Base-by-base conservation (phyloP, 1,139 yeast genomes). In the Torulaspora globosa region DNA sequence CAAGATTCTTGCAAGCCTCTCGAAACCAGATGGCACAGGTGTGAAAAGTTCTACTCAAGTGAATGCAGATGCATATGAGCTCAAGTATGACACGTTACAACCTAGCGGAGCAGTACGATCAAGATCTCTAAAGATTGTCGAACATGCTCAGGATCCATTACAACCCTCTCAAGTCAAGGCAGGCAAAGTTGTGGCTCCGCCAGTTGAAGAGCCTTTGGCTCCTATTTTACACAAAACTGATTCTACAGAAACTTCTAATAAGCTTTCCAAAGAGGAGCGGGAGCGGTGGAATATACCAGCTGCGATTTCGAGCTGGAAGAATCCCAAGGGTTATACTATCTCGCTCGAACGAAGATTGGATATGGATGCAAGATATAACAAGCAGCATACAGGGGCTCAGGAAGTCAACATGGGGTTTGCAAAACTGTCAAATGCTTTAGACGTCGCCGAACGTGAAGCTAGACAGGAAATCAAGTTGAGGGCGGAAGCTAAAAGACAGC, bases 251-350 rank as follows among this genome's bases (percentile, higher is more conserved):
- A 39, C 54, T 1, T 39, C 33, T 3, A 60, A 72, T 26, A 80
- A 75, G 55, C 64, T 84, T n/a, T 78, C 92, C 0, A 80, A 80
- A 33, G 88, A 84, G 56, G 96, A 89, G 48, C 83, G 82, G 50
- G 81, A 78, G 30, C 77, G 80, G 50, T 92, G 97, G 97, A 75
- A 76, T 41, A 88, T 92, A 24, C 97, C 98, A 0, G 83, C 96
- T 0, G 89, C 95, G 1, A 78, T 92, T 1, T 90, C 97, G 1
- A 89, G 88, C 64, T 92, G 98, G 98, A 90, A 90, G 65, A 92
- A 92, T 63, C 88, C 92, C 21, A 84, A 85, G 55, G 97, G 98
- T 3, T 89, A 82, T 63, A 81, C 96, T 1, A 83, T 90, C 40
- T 81, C 86, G 0, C 67, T 92, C 37, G 96, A 89, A 47, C 84